phyloP scores from a whole-genome alignment of 225 moss, liverwort and hornwort genomes.

The Rhytidiadelphus loreus region DNA sequence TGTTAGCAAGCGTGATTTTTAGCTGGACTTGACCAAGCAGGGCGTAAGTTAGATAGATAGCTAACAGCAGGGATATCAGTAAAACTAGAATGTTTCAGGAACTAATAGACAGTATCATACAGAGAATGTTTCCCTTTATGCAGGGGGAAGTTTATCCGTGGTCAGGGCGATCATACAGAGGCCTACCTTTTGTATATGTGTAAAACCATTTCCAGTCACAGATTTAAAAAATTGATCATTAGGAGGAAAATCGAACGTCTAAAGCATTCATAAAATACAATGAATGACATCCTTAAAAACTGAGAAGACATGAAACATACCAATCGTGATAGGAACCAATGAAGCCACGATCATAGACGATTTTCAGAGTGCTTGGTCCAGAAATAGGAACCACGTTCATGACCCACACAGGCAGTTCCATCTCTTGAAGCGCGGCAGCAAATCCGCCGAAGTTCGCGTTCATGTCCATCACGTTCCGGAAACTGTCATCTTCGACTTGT shows the following conservation, averaged over 20 bases:
- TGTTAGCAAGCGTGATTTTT: not conserved
- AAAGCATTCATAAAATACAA: not conserved
- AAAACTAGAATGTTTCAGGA: not conserved
- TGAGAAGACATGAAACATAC: slow-evolving; percentile 18
- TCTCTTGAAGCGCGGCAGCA: slow-evolving; percentile 65
- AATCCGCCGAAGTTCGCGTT: slow-evolving; percentile 95
- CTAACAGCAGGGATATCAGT: not conserved
- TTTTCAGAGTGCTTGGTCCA: slow-evolving; percentile 67
- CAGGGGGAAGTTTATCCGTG: not conserved
- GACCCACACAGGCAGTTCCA: slow-evolving; percentile 67
- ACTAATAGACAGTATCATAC: not conserved
- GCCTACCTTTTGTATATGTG: not conserved
- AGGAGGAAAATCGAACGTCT: not conserved
- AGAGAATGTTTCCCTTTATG: not conserved
- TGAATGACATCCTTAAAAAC: not conserved
- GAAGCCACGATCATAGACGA: slow-evolving; percentile 87
- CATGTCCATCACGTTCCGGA: slow-evolving; percentile 98
- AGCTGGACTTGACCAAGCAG: not conserved
- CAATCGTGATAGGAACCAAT: slow-evolving; percentile 94
- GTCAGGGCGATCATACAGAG: not conserved
- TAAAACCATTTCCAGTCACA: not conserved
- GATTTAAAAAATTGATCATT: not conserved
- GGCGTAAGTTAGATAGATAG: not conserved
- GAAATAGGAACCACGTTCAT: slow-evolving; percentile 87
- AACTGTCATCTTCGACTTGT: slow-evolving; percentile 50